These are phyloP conservation scores for Picea glauca DNA, from an alignment of 75 land plant species.

Conservation along the genomic window DNA sequence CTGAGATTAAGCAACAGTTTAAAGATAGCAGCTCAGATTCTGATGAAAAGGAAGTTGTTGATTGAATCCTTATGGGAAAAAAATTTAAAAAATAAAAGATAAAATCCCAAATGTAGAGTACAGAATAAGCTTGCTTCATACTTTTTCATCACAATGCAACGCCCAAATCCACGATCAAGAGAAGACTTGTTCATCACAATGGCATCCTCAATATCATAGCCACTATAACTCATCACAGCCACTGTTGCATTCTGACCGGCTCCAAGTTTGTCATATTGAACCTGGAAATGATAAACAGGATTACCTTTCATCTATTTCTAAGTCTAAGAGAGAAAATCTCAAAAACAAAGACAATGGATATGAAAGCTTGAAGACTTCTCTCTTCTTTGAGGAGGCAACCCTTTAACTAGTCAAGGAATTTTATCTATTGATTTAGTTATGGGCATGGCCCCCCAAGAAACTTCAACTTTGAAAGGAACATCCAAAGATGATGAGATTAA, in stretches of 20 bases:
- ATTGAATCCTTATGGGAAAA: neutral
- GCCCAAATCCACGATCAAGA: conserved; percentile 99
- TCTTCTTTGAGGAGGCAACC: no score
- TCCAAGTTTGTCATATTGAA: conserved; percentile 96
- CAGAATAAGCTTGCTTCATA: conserved; percentile 29
- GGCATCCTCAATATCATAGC: conserved; percentile 99
- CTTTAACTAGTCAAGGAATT: no score
- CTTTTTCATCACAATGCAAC: conserved; percentile 97
- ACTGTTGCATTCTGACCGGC: conserved; percentile 99
- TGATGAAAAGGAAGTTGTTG: neutral
- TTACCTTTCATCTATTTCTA: neutral
- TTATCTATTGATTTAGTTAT: no score
- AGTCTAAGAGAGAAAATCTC: neutral
- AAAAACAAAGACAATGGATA: neutral
- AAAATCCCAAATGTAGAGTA: neutral
- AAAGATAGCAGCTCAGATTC: neutral
- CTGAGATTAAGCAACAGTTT: neutral
- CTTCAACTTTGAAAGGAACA: neutral
- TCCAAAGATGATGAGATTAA: neutral
- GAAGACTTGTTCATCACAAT: conserved; percentile 99
- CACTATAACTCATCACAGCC: conserved; percentile 99
- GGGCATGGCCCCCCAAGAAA: no score
- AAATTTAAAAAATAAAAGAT: neutral
- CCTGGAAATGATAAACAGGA: conserved; percentile 34
- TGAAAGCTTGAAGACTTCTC: no score